Evolutionary conservation across 257 asterid species (phyloP).

Genomic region (Coffea canephora): DNA sequence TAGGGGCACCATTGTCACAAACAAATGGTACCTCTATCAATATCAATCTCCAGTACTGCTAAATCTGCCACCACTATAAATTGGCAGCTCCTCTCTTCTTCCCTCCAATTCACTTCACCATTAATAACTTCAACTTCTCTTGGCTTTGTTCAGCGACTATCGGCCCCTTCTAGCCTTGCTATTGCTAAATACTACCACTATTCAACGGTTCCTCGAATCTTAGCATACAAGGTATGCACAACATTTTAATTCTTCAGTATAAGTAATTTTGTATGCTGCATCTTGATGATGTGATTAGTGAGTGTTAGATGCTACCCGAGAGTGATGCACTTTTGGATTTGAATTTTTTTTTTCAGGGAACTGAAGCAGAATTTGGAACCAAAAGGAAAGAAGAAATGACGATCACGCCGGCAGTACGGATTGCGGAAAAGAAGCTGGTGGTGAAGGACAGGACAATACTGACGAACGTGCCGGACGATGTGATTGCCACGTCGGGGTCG

Average conservation of each 20-base stretch:
- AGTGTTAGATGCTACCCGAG: no score
- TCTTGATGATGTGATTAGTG: background rate
- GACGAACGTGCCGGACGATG: constrained; percentile 36
- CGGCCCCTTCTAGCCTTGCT: background rate
- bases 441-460: constrained; percentile 35
- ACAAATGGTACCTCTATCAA: constrained; percentile 9
- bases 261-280: background rate
- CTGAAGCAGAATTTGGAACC: constrained; percentile 18
- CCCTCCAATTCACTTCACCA: background rate
- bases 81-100: background rate
- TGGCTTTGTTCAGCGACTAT: background rate
- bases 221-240: constrained; percentile 11
- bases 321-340: background rate
- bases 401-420: constrained; percentile 25
- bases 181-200: background rate
- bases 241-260: background rate
- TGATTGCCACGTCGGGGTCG: constrained; percentile 31
- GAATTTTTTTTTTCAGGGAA: constrained; percentile 15
- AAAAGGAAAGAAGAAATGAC: constrained; percentile 27
- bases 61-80: constrained; percentile 26
- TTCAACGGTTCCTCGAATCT: constrained; percentile 4
- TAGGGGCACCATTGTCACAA: background rate
- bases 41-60: background rate
- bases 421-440: constrained; percentile 31
- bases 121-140: background rate